phyloP scores from a whole-genome alignment of 345 rosid species.

The Salix koriyanagi region DNA sequence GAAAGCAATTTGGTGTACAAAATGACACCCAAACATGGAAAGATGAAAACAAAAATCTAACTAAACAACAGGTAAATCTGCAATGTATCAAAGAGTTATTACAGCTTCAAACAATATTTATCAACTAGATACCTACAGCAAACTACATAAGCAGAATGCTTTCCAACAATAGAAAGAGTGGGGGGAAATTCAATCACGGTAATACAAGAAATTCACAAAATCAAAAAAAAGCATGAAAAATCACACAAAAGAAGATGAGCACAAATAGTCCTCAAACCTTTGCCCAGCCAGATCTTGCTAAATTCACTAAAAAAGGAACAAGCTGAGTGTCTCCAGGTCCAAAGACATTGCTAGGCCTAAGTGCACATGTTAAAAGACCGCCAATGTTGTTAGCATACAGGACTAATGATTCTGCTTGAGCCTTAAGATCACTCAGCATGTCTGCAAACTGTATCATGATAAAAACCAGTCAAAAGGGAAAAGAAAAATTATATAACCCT shows the following conservation, averaged over 20 bases:
- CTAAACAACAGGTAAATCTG: too few species aligned
- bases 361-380: constrained; percentile 83
- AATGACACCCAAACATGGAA: background rate
- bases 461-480: constrained; percentile 15
- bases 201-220: background rate
- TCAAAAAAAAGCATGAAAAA: background rate
- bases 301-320: constrained; percentile 51
- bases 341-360: constrained; percentile 85
- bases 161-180: background rate
- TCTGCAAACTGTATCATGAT: constrained; percentile 54
- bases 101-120: background rate
- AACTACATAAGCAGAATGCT: background rate
- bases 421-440: constrained; percentile 69
- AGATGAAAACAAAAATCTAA: background rate
- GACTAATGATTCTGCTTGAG: constrained; percentile 84
- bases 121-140: background rate
- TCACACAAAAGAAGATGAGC: constrained; percentile 2
- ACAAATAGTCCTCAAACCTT: constrained; percentile 49
- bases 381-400: constrained; percentile 65
- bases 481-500: constrained; percentile 3
- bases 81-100: too few species aligned
- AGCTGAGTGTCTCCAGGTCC: constrained; percentile 77
- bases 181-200: background rate
- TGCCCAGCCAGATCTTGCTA: constrained; percentile 75
- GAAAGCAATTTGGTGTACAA: background rate